Conservation (phyloP, 1,284 basidiomycete genomes). For the Sanguinoderma infundibulare region DNA sequence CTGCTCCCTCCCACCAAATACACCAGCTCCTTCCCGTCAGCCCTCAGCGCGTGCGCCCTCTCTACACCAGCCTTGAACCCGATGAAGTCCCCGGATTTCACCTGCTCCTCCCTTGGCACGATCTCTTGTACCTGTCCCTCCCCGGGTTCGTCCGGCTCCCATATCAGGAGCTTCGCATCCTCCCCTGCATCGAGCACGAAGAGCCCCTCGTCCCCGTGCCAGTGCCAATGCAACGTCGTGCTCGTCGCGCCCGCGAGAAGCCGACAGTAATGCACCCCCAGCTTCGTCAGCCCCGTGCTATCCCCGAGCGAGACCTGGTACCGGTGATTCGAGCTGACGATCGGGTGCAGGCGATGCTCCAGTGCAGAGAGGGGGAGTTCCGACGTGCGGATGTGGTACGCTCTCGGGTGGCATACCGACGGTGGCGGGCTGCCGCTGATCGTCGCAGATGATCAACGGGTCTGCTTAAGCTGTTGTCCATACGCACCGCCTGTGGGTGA, state of each 20-base stretch:
- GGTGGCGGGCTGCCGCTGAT: not conserved
- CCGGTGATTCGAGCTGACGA: constrained; percentile 24
- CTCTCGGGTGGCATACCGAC: not conserved
- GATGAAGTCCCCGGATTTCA: constrained; percentile 33
- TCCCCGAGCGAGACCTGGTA: constrained; percentile 31
- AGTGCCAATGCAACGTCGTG: constrained; percentile 34
- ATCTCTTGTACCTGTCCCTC: not conserved
- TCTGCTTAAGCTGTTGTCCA: too few relatives aligned
- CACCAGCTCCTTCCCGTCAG: constrained; percentile 27
- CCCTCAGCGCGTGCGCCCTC: constrained; percentile 29
- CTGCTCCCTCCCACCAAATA: constrained; percentile 34
- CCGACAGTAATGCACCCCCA: constrained; percentile 33
- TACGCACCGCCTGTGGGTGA: too few relatives aligned
- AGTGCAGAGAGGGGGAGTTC: constrained; percentile 14
- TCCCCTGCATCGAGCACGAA: constrained; percentile 34
- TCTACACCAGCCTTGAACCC: constrained; percentile 31
- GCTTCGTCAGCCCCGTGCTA: constrained; percentile 28
- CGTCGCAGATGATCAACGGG: not conserved
- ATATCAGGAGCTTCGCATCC: constrained; percentile 25
- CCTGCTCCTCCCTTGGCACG: constrained; percentile 23
- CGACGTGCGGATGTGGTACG: constrained; percentile 18
- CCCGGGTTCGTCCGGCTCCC: constrained; percentile 13
- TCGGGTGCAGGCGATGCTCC: constrained; percentile 15
- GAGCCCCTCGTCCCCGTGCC: constrained; percentile 34
- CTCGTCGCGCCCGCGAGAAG: constrained; percentile 29